Evolutionary conservation across 164 flowering plant genomes (phyloP).

Genomic region (Magnolia changhungtana): DNA sequence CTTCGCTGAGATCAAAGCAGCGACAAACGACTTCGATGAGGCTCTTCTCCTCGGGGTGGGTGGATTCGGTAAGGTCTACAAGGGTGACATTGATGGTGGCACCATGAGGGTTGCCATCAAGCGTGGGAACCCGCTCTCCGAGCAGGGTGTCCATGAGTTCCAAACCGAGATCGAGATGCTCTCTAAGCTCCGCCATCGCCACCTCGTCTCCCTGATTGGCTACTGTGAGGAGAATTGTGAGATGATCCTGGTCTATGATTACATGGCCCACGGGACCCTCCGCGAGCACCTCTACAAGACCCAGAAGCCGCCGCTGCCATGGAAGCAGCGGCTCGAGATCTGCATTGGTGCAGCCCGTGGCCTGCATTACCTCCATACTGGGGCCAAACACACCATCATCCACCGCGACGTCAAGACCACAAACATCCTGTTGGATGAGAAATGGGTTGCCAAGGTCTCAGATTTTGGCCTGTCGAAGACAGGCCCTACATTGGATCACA

Average conservation of each 20-base stretch:
- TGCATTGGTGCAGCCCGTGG: conserved; percentile 57
- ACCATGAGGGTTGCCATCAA: conserved; percentile 44
- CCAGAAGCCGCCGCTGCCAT: conserved; percentile 35
- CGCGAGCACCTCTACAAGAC: conserved; percentile 47
- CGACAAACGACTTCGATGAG: conserved; percentile 42
- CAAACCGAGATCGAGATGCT: conserved; percentile 59
- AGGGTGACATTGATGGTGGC: conserved; percentile 36
- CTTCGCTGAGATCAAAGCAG: conserved; percentile 38
- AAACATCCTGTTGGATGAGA: conserved; percentile 47
- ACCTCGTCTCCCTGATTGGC: conserved; percentile 50
- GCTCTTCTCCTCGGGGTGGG: conserved; percentile 41
- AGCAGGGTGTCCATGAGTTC: conserved; percentile 49
- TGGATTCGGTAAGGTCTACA: conserved; percentile 56
- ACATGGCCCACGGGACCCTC: conserved; percentile 50
- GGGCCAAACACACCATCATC: conserved; percentile 45
- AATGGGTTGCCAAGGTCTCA: conserved; percentile 56
- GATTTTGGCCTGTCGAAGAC: conserved; percentile 50
- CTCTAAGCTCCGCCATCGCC: conserved; percentile 44
- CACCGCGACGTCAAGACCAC: conserved; percentile 58
- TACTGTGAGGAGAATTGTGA: conserved; percentile 43
- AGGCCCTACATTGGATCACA: conserved; percentile 39
- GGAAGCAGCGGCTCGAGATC: conserved; percentile 47
- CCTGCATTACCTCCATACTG: conserved; percentile 48
- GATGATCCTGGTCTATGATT: conserved; percentile 54
- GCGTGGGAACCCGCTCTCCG: conserved; percentile 38